phyloP scores from a whole-genome alignment of 2,329 filamentous ascomycete species.

The Sphaerostilbella broomeana region DNA sequence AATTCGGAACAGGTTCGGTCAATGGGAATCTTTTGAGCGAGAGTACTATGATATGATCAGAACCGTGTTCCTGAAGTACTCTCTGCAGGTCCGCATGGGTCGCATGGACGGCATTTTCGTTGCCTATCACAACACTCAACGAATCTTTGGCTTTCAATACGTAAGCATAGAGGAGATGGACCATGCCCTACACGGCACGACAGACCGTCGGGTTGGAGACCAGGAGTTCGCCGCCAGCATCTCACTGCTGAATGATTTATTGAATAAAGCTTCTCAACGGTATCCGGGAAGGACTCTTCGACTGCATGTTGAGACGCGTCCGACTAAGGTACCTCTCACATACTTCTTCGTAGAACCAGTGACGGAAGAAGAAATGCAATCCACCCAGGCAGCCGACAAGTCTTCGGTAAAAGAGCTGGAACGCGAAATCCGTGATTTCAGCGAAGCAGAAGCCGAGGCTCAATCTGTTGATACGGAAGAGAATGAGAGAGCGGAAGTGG shows the following conservation, averaged over 20 bases:
- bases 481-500: slow-evolving; percentile 16
- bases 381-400: slow-evolving; percentile 64
- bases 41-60: slow-evolving; percentile 98
- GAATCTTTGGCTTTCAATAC: slow-evolving; percentile 98
- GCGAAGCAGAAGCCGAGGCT: slow-evolving; percentile 25
- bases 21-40: slow-evolving; percentile 86
- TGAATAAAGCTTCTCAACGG: slow-evolving; percentile 66
- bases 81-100: slow-evolving; percentile 91
- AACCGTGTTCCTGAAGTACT: slow-evolving; percentile 92
- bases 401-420: slow-evolving; percentile 64
- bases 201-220: slow-evolving; percentile 62
- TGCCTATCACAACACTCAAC: slow-evolving; percentile 88
- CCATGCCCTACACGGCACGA: slow-evolving; percentile 73
- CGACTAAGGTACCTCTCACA: slow-evolving; percentile 57
- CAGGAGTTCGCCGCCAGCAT: slow-evolving; percentile 81
- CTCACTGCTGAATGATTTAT: slow-evolving; percentile 66
- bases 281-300: slow-evolving; percentile 74
- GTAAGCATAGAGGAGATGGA: slow-evolving; percentile 85
- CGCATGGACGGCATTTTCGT: slow-evolving; percentile 99
- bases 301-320: slow-evolving; percentile 73
- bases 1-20: slow-evolving; percentile 66
- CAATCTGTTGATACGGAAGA: slow-evolving; percentile 16
- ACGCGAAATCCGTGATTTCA: slow-evolving; percentile 49
- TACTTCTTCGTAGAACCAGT: slow-evolving; percentile 89
- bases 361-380: slow-evolving; percentile 60